Evolutionary conservation across 331 rosid genomes (phyloP).

Genomic region (Malus hybrid): DNA sequence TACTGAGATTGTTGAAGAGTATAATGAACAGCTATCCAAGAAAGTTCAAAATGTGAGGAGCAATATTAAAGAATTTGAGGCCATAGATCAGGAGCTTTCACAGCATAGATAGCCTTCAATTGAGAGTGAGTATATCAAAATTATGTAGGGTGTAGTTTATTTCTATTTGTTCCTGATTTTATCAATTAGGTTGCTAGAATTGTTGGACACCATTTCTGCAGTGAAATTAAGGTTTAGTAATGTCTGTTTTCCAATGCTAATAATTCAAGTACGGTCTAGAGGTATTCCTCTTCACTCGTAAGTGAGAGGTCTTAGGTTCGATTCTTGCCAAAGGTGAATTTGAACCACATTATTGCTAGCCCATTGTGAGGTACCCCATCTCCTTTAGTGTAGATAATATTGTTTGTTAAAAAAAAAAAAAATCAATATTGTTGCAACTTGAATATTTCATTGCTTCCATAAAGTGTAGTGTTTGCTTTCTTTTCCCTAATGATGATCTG

Average conservation of each 20-base stretch:
- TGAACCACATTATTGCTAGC: not conserved
- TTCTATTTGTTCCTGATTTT: not conserved
- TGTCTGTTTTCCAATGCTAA: not conserved
- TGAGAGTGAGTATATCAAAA: constrained; percentile 22
- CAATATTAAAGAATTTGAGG: constrained; percentile 73
- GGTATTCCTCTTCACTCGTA: not conserved
- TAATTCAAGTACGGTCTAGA: not conserved
- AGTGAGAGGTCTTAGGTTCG: too few species aligned
- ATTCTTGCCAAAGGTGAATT: too few species aligned
- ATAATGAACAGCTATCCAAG: constrained; percentile 51
- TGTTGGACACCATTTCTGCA: not conserved
- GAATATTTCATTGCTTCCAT: not conserved
- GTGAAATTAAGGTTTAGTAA: not conserved
- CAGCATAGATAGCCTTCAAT: constrained; percentile 37
- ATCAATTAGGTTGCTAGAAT: not conserved
- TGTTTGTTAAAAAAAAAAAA: too few species aligned
- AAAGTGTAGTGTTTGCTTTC: too few species aligned
- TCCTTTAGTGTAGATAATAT: too few species aligned
- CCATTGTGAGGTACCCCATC: not conserved
- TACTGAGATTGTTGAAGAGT: constrained; percentile 80
- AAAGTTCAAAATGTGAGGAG: constrained; percentile 60
- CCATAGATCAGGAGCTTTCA: constrained; percentile 48
- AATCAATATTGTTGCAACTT: not conserved
- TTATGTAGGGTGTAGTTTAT: not conserved
- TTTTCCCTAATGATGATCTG: not conserved